phyloP scores from a whole-genome alignment of 805 yeast species.

The Saccharomycopsis vini region DNA sequence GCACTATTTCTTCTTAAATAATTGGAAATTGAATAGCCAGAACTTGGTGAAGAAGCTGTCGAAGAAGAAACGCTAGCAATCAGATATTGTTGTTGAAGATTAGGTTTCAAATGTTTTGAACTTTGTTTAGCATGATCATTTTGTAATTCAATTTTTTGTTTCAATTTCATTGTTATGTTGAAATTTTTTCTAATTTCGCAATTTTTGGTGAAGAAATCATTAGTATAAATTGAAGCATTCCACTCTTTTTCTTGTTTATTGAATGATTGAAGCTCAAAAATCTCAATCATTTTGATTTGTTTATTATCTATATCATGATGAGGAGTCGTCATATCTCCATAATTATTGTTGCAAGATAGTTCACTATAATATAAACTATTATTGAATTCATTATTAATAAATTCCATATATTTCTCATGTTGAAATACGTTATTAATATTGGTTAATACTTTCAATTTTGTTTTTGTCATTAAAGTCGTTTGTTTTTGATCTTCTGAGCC shows the following conservation, averaged over 20 bases:
- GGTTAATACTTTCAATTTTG: slow-evolving; percentile 9
- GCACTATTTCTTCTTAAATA: too few species aligned
- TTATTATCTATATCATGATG: too few species aligned
- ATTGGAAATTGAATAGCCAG: too few species aligned
- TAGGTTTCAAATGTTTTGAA: not conserved
- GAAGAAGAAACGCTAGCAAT: too few species aligned
- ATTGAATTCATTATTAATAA: slow-evolving; percentile 12
- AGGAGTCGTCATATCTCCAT: too few species aligned
- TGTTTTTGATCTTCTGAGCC: not conserved
- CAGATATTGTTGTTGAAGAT: too few species aligned
- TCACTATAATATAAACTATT: slow-evolving; percentile 6
- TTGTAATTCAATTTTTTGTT: slow-evolving; percentile 7
- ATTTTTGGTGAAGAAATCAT: slow-evolving; percentile 15
- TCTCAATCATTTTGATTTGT: slow-evolving; percentile 40
- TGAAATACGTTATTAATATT: slow-evolving; percentile 7
- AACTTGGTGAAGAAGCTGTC: too few species aligned
- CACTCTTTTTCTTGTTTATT: slow-evolving; percentile 44
- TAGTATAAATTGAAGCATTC: slow-evolving; percentile 29
- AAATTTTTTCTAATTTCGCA: slow-evolving; percentile 15
- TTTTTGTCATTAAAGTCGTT: slow-evolving; percentile 1
- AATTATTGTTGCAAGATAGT: not conserved
- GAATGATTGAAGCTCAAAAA: slow-evolving; percentile 58
- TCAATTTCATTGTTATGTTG: slow-evolving; percentile 4
- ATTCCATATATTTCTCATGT: not conserved
- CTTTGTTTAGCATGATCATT: slow-evolving; percentile 8